Conservation (phyloP, 345 rosid species). For the Cardiospermum halicacabum region DNA sequence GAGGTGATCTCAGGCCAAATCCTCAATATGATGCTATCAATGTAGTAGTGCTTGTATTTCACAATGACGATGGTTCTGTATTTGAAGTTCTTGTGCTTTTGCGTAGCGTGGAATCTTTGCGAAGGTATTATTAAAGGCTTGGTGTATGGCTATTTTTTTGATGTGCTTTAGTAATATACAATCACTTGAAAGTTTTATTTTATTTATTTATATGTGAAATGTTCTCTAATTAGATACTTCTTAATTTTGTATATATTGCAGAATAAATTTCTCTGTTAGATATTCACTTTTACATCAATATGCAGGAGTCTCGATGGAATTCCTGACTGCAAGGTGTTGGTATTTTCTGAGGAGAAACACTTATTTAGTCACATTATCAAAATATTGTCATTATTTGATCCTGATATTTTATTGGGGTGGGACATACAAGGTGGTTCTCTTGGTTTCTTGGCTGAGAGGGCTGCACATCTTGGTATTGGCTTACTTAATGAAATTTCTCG, state of each 20-base stretch:
- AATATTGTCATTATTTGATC: slow-evolving; percentile 55
- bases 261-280: background rate
- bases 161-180: background rate
- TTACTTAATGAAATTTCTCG: slow-evolving; percentile 75
- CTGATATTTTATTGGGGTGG: slow-evolving; percentile 90
- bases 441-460: slow-evolving; percentile 95
- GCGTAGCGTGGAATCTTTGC: slow-evolving; percentile 28
- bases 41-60: slow-evolving; percentile 60
- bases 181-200: background rate
- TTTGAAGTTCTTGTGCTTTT: slow-evolving; percentile 54
- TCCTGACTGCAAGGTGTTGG: slow-evolving; percentile 48
- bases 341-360: slow-evolving; percentile 61
- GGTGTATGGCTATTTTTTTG: background rate
- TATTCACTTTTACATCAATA: slow-evolving; percentile 9
- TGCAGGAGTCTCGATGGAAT: slow-evolving; percentile 73
- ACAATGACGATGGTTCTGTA: slow-evolving; percentile 49
- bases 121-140: slow-evolving; percentile 42
- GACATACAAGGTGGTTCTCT: slow-evolving; percentile 90
- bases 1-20: slow-evolving; percentile 86
- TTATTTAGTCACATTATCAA: slow-evolving; percentile 50
- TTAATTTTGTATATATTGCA: background rate
- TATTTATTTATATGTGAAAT: background rate
- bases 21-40: slow-evolving; percentile 84
- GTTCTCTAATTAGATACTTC: background rate
- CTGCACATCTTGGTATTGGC: slow-evolving; percentile 84